Conservation (phyloP, 1,284 basidiomycete species). For the Hortiboletus rubellus region DNA sequence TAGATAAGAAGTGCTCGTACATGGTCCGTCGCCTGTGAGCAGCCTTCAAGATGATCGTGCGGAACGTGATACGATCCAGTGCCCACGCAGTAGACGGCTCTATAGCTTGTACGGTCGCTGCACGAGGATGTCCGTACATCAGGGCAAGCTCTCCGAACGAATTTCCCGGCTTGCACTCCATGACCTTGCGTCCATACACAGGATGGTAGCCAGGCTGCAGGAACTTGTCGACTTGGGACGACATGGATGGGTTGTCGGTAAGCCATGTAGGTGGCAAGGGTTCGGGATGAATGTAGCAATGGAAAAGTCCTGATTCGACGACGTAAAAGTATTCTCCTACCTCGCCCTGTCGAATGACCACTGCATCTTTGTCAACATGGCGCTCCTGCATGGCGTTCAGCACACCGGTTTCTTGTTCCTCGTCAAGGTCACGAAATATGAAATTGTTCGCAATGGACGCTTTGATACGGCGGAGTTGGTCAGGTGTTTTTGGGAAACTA, state of each 20-base stretch:
- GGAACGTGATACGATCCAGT: constrained; percentile 96
- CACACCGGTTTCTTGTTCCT: constrained; percentile 93
- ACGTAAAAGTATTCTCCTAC: constrained; percentile 98
- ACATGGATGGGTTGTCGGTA: constrained; percentile 36
- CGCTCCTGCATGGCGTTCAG: constrained; percentile 96
- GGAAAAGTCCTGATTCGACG: constrained; percentile 86
- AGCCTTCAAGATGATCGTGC: constrained; percentile 92
- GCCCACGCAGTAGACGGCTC: constrained; percentile 90
- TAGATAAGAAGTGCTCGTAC: constrained; percentile 94
- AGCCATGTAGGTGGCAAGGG: constrained; percentile 60
- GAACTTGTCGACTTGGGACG: constrained; percentile 50
- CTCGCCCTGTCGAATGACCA: constrained; percentile 95
- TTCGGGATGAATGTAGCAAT: constrained; percentile 82
- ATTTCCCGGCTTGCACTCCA: constrained; percentile 81
- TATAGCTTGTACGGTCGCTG: constrained; percentile 89
- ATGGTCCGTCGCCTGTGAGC: constrained; percentile 88
- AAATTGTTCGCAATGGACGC: constrained; percentile 87
- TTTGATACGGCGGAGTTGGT: constrained; percentile 88
- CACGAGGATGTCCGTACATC: constrained; percentile 97
- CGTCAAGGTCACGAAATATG: constrained; percentile 94
- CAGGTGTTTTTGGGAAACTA: constrained; percentile 78
- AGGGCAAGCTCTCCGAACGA: constrained; percentile 97
- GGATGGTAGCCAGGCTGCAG: constrained; percentile 64
- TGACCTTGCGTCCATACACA: constrained; percentile 79
- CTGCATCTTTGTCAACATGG: constrained; percentile 67